phyloP scores from a whole-genome alignment of 2,329 filamentous ascomycete genomes.

The Lecanosticta acicola region DNA sequence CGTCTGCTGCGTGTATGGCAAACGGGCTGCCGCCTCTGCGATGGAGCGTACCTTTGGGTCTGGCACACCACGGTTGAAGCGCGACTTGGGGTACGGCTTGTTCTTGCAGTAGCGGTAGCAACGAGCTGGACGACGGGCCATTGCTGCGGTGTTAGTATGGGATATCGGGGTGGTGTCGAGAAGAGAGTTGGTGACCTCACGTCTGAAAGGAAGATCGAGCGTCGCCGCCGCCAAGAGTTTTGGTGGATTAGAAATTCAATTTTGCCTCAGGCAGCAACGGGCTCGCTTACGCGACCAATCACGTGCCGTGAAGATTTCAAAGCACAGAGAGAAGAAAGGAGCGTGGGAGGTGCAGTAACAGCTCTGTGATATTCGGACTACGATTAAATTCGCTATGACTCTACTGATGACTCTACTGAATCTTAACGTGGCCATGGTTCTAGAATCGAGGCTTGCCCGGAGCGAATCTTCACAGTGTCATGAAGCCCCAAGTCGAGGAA shows the following conservation, averaged over 20 bases:
- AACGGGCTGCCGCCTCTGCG: no score
- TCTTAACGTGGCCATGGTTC: no score
- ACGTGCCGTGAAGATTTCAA: no score
- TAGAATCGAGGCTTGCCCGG: no score
- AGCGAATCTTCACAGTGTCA: no score
- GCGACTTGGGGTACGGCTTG: slow-evolving; percentile 99
- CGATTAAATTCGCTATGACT: no score
- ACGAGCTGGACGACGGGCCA: slow-evolving; percentile 98
- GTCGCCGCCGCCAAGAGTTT: slow-evolving; percentile 1
- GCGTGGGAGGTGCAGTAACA: no score
- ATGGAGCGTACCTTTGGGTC: slow-evolving; percentile 64
- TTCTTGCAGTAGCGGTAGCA: slow-evolving; percentile 99
- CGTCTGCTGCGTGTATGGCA: neutral
- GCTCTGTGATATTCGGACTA: no score
- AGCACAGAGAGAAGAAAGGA: no score
- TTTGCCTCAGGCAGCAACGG: neutral
- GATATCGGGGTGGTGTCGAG: slow-evolving; percentile 42
- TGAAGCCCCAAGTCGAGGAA: no score
- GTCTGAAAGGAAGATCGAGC: slow-evolving; percentile 1
- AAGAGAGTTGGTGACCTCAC: slow-evolving; percentile 12
- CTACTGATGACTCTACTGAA: no score
- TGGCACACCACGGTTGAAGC: slow-evolving; percentile 92
- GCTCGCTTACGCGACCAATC: neutral
- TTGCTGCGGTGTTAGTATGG: slow-evolving; percentile 66
- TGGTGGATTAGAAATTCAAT: neutral